Conservation (phyloP, 2,329 filamentous ascomycete genomes). For the Epichloe uncinata region DNA sequence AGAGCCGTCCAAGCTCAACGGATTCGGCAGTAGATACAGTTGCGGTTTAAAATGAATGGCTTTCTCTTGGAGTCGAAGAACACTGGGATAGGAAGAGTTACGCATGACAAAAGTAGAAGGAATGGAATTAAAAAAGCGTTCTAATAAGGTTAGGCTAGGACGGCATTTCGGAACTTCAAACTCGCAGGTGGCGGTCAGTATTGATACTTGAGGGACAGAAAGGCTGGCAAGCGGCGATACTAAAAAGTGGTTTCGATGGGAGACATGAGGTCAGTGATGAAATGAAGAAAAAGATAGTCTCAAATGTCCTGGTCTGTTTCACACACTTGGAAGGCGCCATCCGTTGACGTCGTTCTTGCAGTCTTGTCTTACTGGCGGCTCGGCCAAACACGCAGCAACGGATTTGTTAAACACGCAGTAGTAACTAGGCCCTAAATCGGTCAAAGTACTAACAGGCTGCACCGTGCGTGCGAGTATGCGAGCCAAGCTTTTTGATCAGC, state of each 20-base stretch:
- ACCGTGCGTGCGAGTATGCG: too few relatives aligned
- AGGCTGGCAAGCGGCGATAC: not conserved
- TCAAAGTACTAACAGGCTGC: too few relatives aligned
- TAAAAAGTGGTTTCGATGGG: not conserved
- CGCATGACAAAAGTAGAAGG: not conserved
- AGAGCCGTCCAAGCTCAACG: not conserved
- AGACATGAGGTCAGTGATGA: not conserved
- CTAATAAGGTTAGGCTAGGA: not conserved
- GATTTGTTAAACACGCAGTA: too few relatives aligned
- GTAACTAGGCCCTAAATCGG: too few relatives aligned
- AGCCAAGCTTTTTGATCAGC: too few relatives aligned
- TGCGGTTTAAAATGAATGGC: not conserved
- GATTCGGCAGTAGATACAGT: not conserved
- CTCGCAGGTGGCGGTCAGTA: not conserved
- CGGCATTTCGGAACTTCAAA: not conserved
- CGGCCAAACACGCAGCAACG: too few relatives aligned
- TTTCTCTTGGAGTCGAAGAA: not conserved
- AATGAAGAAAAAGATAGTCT: not conserved
- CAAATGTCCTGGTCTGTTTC: too few relatives aligned
- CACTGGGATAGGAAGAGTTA: not conserved
- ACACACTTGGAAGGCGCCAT: not conserved
- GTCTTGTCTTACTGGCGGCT: not conserved
- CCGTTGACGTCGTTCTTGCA: not conserved
- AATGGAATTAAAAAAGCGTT: not conserved
- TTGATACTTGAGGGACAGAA: not conserved